Evolutionary conservation across 164 flowering plant genomes (phyloP).

Genomic region (Vitis riparia): DNA sequence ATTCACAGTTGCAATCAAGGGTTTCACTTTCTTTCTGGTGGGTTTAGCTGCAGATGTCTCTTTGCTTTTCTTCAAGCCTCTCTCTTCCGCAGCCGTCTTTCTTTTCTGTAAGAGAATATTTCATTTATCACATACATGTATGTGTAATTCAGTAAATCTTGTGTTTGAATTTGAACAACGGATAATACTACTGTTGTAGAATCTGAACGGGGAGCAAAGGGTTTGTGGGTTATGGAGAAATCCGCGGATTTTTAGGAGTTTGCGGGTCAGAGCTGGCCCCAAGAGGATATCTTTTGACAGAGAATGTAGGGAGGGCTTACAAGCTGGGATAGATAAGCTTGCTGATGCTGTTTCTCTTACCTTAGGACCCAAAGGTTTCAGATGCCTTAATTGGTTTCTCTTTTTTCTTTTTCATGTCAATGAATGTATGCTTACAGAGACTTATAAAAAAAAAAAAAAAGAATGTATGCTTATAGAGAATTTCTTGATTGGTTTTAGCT

Average conservation of each 20-base stretch:
- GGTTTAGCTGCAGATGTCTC: no score
- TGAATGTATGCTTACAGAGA: no score
- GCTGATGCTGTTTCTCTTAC: conserved; percentile 97
- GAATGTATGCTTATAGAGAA: background rate
- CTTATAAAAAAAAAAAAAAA: no score
- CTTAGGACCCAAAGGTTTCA: conserved; percentile 84
- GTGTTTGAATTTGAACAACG: no score
- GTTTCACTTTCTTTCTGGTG: no score
- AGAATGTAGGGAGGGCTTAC: conserved; percentile 64
- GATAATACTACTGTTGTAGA: conserved; percentile 14
- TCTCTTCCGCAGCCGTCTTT: no score
- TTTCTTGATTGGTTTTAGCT: conserved; percentile 7
- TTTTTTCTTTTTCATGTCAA: background rate
- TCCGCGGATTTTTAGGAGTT: conserved; percentile 4
- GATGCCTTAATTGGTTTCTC: background rate
- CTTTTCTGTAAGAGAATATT: no score
- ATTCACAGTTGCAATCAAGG: no score
- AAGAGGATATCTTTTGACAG: conserved; percentile 70
- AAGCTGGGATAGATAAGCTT: conserved; percentile 83
- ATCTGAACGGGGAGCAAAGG: conserved; percentile 7
- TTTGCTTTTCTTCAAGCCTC: no score
- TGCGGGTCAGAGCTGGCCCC: conserved; percentile 65
- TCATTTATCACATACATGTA: no score
- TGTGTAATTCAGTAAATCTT: no score
- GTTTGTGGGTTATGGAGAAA: conserved; percentile 20